A percentile compares a stretch with the other conserved stretches of the same genome.
Evolutionary conservation across 2,329 filamentous ascomycete species (phyloP).

Genomic region (Alternaria sp.): DNA sequence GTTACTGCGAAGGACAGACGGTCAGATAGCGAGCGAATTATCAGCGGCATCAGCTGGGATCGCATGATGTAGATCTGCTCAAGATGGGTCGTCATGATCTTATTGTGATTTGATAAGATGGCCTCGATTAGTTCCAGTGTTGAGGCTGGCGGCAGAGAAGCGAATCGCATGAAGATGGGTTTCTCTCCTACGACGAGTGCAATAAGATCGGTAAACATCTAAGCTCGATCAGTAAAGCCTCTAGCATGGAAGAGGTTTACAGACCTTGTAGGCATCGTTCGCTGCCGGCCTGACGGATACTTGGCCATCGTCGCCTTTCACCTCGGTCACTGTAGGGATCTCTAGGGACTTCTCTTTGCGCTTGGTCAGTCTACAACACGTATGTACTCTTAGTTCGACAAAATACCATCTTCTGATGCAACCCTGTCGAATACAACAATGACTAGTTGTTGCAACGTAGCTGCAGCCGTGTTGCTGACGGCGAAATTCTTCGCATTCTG

Average conservation of each 20-base stretch:
- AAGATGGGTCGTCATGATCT: slow-evolving; percentile 77
- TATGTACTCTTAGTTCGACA: neutral
- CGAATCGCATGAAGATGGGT: slow-evolving; percentile 81
- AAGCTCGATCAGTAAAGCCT: slow-evolving; percentile 13
- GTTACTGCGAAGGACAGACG: slow-evolving; percentile 82
- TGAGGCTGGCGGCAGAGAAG: slow-evolving; percentile 80
- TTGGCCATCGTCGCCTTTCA: slow-evolving; percentile 69
- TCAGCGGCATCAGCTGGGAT: slow-evolving; percentile 80
- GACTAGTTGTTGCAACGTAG: slow-evolving; percentile 93
- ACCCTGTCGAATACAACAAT: slow-evolving; percentile 95
- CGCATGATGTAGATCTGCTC: slow-evolving; percentile 84
- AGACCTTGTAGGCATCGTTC: slow-evolving; percentile 80
- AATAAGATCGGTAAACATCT: slow-evolving; percentile 90
- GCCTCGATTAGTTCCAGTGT: slow-evolving; percentile 93
- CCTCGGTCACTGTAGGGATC: slow-evolving; percentile 69
- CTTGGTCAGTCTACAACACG: slow-evolving; percentile 19
- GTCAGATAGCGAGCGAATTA: slow-evolving; percentile 79
- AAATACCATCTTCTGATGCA: slow-evolving; percentile 76
- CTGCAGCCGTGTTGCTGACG: slow-evolving; percentile 93
- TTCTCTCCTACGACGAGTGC: slow-evolving; percentile 85
- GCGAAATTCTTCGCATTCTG: slow-evolving; percentile 92
- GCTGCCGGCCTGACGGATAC: slow-evolving; percentile 77
- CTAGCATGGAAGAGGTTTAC: neutral
- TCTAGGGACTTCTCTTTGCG: slow-evolving; percentile 54
- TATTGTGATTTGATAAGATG: slow-evolving; percentile 83